Conservation (phyloP, 495 filamentous ascomycete species). For the Penicillium macrosclerotiorum region DNA sequence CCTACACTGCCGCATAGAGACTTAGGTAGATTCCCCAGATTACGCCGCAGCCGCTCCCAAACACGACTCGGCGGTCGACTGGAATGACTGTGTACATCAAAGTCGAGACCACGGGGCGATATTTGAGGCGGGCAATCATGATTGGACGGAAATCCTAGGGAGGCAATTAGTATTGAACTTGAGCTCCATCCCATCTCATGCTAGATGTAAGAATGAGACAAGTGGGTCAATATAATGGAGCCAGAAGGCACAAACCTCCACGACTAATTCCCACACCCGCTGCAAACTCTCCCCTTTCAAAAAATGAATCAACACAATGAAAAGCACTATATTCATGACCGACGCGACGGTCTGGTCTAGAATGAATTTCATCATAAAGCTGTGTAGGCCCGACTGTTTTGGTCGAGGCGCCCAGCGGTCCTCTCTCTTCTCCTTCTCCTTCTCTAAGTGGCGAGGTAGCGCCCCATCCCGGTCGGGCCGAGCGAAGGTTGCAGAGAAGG, state of each 20-base stretch:
- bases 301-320: slow-evolving; percentile 58
- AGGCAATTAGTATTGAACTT: neutral
- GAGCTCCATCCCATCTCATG: neutral
- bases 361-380: slow-evolving; percentile 76
- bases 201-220: neutral
- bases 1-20: slow-evolving; percentile 52
- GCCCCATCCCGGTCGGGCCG: slow-evolving; percentile 29
- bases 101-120: slow-evolving; percentile 81
- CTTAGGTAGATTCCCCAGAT: slow-evolving; percentile 89
- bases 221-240: neutral
- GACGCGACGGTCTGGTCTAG: slow-evolving; percentile 81
- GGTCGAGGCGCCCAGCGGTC: slow-evolving; percentile 20
- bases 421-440: slow-evolving; percentile 47
- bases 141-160: slow-evolving; percentile 65
- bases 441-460: slow-evolving; percentile 47
- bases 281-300: slow-evolving; percentile 41
- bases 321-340: slow-evolving; percentile 73
- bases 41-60: slow-evolving; percentile 76
- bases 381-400: slow-evolving; percentile 43
- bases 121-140: slow-evolving; percentile 69
- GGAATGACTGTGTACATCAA: slow-evolving; percentile 79
- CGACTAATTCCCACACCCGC: slow-evolving; percentile 30
- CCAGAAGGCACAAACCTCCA: slow-evolving; percentile 30
- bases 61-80: slow-evolving; percentile 69
- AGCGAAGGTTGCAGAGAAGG: slow-evolving; percentile 20